A percentile compares a stretch with the other conserved stretches of the same genome.
phyloP scores from a whole-genome alignment of 2,329 filamentous ascomycete genomes.

The Phialophora chinensis region DNA sequence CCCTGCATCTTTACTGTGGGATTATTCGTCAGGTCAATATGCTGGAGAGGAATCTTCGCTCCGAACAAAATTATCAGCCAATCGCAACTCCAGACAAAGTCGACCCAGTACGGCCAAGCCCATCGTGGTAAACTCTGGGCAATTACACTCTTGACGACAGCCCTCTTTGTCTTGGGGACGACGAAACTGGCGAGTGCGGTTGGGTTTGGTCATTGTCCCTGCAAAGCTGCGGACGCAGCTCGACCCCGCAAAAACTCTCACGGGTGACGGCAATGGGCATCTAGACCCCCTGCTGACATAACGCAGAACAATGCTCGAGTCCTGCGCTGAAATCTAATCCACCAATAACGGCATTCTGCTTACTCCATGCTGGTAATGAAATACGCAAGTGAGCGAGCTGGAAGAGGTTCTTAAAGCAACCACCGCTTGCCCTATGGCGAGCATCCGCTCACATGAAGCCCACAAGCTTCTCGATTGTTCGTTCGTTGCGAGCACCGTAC shows the following conservation, averaged over 20 bases:
- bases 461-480: neutral
- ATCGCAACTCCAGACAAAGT: neutral
- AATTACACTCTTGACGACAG: slow-evolving; percentile 24
- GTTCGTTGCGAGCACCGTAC: neutral
- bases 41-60: neutral
- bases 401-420: neutral
- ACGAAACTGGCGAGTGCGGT: slow-evolving; percentile 13
- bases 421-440: neutral
- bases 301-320: neutral
- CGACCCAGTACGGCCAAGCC: slow-evolving; percentile 7
- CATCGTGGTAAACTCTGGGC: slow-evolving; percentile 27
- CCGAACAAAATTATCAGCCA: neutral
- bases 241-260: neutral
- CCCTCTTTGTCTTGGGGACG: neutral
- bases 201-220: slow-evolving; percentile 19
- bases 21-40: neutral
- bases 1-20: neutral
- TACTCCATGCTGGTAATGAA: neutral
- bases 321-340: neutral
- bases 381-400: neutral
- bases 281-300: neutral
- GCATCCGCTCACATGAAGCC: neutral
- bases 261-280: neutral
- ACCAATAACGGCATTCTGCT: neutral
- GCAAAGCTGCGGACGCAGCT: slow-evolving; percentile 2